These are phyloP conservation scores for Camelina neglecta DNA, from an alignment of 345 rosid genomes.

Conservation along the genomic window DNA sequence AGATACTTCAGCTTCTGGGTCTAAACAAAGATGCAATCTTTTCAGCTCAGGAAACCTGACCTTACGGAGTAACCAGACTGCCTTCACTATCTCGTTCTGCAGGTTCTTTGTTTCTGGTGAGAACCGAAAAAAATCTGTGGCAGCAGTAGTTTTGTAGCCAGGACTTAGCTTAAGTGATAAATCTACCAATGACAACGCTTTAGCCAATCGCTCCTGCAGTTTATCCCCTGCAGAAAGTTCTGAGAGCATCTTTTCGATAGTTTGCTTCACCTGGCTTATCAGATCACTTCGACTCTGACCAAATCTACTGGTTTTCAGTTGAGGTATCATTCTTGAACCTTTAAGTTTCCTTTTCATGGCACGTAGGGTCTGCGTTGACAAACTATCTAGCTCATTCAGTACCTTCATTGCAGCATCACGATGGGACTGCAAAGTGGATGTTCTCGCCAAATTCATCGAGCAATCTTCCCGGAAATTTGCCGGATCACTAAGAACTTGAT, in stretches of 20 bases:
- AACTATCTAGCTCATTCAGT: conserved; percentile 58
- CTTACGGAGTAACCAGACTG: conserved; percentile 58
- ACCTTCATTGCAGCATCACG: conserved; percentile 52
- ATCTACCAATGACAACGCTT: conserved; percentile 69
- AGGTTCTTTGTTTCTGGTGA: conserved; percentile 58
- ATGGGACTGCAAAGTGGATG: conserved; percentile 48
- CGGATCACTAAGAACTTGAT: conserved; percentile 55
- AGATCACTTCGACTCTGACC: conserved; percentile 50
- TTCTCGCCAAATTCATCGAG: conserved; percentile 21
- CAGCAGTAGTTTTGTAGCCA: conserved; percentile 44
- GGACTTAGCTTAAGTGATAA: conserved; percentile 58
- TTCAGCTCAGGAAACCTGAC: conserved; percentile 60
- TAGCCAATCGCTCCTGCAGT: conserved; percentile 67
- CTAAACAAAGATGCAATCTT: conserved; percentile 58
- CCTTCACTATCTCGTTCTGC: conserved; percentile 77
- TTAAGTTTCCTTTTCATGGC: conserved; percentile 81
- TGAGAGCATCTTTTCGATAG: conserved; percentile 61
- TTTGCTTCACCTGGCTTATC: conserved; percentile 52
- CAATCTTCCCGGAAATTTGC: conserved; percentile 52
- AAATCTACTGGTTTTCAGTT: conserved; percentile 38
- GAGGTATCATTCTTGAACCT: conserved; percentile 50
- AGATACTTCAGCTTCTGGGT: conserved; percentile 54
- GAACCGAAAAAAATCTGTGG: conserved; percentile 50
- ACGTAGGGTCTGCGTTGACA: conserved; percentile 56
- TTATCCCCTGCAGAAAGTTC: conserved; percentile 51